Evolutionary conservation across 148 eudicot genomes (phyloP), one percentile per base, ranked within the genome.

Genomic region (Vaccinium vitisidaea): DNA sequence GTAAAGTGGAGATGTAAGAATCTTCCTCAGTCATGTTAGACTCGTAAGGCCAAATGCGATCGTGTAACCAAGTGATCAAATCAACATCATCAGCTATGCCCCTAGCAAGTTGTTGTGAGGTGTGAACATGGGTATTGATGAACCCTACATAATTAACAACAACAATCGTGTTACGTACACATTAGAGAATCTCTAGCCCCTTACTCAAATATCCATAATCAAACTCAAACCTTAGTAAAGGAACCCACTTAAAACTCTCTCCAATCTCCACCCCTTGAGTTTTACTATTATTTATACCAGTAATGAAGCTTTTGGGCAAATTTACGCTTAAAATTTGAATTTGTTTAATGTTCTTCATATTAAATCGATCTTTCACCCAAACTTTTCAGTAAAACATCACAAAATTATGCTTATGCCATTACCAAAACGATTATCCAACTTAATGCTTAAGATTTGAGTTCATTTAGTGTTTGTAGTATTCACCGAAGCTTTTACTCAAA

Each of bases 11-110:
- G 61, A 96, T 63, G 84, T 89, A 96, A 0, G 98, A 96, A 77
- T 96, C 98, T 10, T 90, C 86, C 75, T 90, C 90, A 0, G 94
- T 91, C 95, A 96, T 94, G 87, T 92, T 92, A 4, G 98, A 90
- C 83, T 96, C 98, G 79, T 94, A 96, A 53, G 98, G 98, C 98
- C 98, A 96, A 81, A 96, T 91, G 53, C 98, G 93, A 25, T 86
- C 80, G 58, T 96, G 98, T 36, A 96, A 85, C 98, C 98, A 96
- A 11, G 98, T 96, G n/a, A 96, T 80, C 85, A 96, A 84, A 84
- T 96, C 96, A 61, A 96, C 98, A 12, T 96, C 98, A 85, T 96
- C 98, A 8, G 98, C 98, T 36, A 96, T 96, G 23, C 98, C 98
- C 79, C 98, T 90, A 0, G 88, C 98, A 14, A 96, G 88, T 84